Evolutionary conservation across 495 filamentous ascomycete genomes (phyloP), one percentile per base, ranked within the genome.

Genomic region (Tuber indicum): DNA sequence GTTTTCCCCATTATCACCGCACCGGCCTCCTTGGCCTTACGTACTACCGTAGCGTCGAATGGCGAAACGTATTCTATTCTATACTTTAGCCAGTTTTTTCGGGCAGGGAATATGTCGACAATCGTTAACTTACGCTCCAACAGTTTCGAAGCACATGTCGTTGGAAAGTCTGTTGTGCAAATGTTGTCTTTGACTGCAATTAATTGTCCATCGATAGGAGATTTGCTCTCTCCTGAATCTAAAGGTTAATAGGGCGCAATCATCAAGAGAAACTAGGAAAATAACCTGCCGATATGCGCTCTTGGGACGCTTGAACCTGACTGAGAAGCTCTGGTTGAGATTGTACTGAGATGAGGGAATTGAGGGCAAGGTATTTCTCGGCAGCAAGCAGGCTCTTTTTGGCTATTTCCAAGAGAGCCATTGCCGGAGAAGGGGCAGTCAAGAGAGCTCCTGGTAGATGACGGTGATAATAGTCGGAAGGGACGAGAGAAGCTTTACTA

Each of bases 31-130:
- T 89, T 87, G 70, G 97, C 87, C 81, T 87, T 86, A 71, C 87
- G 82, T 44, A 97, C 89, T 47, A 97, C 93, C 5, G 92, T 95
- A 12, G 96, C 94, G 83, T 93, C 89, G 84, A 92, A 96, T 36
- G 96, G 96, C 7, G 82, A 84, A 46, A 74, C 42, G 70, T 84
- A 84, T 46, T 75, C 82, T 83, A 47, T 41, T 62, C 14, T 26
- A 19, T 42, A 52, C 41, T 76, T 17, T 52, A 66, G 58, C 26
- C 26, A 17, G 12, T 36, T 36, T 5, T 66, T 66, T 36, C 26
- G 32, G 6, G 12, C 5, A 17, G 12, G 32, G 14, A 49, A n/a
- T 41, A 26, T n/a, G 32, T 9, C 4, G 73, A 41, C 70, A 10
- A 23, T 42, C 70, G 36, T 46, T 41, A 58, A 71, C 82, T 88